phyloP scores from a whole-genome alignment of 129 eudicot genomes.

The Heracleum sosnowskyi region DNA sequence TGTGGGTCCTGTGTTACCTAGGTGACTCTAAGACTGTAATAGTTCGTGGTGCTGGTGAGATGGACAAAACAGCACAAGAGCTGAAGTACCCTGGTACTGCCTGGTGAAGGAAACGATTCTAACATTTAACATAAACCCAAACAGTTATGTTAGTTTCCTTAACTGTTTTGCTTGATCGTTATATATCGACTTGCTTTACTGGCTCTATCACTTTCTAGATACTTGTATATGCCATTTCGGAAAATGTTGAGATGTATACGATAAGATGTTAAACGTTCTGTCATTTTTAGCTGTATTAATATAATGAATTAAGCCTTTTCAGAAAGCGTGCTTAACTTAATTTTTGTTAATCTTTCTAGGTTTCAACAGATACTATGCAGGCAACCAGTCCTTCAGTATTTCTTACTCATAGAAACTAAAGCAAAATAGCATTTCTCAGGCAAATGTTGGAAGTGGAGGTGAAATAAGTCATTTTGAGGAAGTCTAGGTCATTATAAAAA shows the following conservation, averaged over 20 bases:
- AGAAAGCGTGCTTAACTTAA: not conserved
- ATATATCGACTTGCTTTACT: not conserved
- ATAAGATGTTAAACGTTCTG: not conserved
- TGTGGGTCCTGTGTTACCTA: constrained; percentile 19
- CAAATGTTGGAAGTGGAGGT: constrained; percentile 32
- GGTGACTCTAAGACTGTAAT: constrained; percentile 84
- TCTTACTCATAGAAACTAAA: constrained; percentile 17
- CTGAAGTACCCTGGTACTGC: constrained; percentile 44
- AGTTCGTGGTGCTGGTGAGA: constrained; percentile 57
- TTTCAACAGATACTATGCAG: constrained; percentile 19
- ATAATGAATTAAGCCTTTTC: not conserved
- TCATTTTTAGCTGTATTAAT: not conserved
- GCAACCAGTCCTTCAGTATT: constrained; percentile 9
- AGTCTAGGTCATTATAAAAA: no score
- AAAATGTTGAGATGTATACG: not conserved
- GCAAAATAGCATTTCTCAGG: constrained; percentile 19
- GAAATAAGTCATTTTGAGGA: no score
- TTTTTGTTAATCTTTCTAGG: constrained; percentile 12
- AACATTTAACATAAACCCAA: not conserved
- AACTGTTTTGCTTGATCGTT: not conserved
- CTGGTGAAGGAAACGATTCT: not conserved
- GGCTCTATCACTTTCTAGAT: not conserved
- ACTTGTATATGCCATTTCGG: not conserved
- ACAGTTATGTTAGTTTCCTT: not conserved
- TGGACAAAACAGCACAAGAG: constrained; percentile 25